Base-by-base conservation (phyloP, 2,329 filamentous ascomycete genomes). In the Botrytis squamosa region DNA sequence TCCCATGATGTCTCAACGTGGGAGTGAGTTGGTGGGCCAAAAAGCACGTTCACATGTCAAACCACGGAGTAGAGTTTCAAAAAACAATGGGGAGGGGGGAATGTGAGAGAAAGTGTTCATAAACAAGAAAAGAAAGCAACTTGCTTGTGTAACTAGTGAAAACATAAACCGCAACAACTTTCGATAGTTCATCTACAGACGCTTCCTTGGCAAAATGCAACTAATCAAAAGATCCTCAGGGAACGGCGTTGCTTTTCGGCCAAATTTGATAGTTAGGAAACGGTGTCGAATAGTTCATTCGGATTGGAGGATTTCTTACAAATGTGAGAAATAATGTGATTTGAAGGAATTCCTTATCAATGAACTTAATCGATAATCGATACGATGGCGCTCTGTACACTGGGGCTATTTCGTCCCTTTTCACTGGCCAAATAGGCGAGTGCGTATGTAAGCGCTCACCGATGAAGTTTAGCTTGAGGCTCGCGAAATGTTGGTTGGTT, bases 221-320 rank as follows among this genome's bases (percentile, higher is more conserved):
- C 3, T 40, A n/a, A 57, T 42, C 10, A 42, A 29, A 46, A 68
- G 36, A 68, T 57, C 49, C 38, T 57, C 49, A 57, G 29, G 66
- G 66, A 68, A 68, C n/a, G 49, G 65, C 65, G 36, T 57, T 57
- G 49, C 42, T 68, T 57, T 42, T 68, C 65, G 65, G 65, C 25
- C 49, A 57, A 68, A 68, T 68, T 55, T 18, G 38, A 42, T 18
- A 36, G 16, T 40, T 14, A n/a, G n/a, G 42, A 29, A 29, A 55
- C 25, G 36, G 46, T 68, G 25, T 38, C n/a, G 46, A 29, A 68
- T 29, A 42, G 20, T 25, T 68, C 5, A 40, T 22, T 40, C 36
- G 33, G 64, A 67, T 67, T 52, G 62, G n/a, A 66, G 29, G 33
- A 66, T 49, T 49, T 9, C 20, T 52, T 12, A 9, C 14, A 22